Evolutionary conservation across 2,329 filamentous ascomycete genomes (phyloP).

Genomic region (Botrytis fragariae): DNA sequence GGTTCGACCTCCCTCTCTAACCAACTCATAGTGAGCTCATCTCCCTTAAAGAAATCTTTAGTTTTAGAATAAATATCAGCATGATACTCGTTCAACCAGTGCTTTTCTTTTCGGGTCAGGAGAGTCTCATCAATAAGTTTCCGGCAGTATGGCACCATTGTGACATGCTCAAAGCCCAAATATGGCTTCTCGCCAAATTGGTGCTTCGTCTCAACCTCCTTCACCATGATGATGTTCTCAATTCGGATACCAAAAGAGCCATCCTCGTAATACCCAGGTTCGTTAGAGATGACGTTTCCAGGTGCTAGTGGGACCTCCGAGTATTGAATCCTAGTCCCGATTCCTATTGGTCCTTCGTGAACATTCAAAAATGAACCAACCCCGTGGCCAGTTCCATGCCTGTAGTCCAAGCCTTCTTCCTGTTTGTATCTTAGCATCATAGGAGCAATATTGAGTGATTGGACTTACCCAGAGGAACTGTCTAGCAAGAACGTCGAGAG

Average conservation of each 20-base stretch:
- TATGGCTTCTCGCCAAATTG: conserved; percentile 93
- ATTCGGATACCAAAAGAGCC: conserved; percentile 92
- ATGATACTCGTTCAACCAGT: conserved; percentile 87
- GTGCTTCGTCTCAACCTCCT: conserved; percentile 81
- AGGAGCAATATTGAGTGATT: neutral
- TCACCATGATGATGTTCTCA: conserved; percentile 92
- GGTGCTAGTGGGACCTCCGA: conserved; percentile 83
- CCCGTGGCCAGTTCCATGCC: conserved; percentile 94
- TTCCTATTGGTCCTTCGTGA: conserved; percentile 94
- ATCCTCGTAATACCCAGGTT: conserved; percentile 97
- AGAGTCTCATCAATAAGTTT: conserved; percentile 77
- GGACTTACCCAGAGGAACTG: conserved; percentile 81
- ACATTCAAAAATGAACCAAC: conserved; percentile 95
- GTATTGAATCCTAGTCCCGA: conserved; percentile 88
- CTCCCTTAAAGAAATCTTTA: conserved; percentile 68
- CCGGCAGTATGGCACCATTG: conserved; percentile 91
- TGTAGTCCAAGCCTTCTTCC: conserved; percentile 83
- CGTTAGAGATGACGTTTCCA: conserved; percentile 95
- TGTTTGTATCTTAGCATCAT: conserved; percentile 33
- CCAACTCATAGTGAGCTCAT: conserved; percentile 73
- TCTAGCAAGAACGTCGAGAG: conserved; percentile 81
- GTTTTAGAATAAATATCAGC: conserved; percentile 80
- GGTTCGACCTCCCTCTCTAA: conserved; percentile 80
- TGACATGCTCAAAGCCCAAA: conserved; percentile 94
- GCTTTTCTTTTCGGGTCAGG: conserved; percentile 70